phyloP scores from a whole-genome alignment of 331 rosid genomes.

The Phaseolus coccineus region DNA sequence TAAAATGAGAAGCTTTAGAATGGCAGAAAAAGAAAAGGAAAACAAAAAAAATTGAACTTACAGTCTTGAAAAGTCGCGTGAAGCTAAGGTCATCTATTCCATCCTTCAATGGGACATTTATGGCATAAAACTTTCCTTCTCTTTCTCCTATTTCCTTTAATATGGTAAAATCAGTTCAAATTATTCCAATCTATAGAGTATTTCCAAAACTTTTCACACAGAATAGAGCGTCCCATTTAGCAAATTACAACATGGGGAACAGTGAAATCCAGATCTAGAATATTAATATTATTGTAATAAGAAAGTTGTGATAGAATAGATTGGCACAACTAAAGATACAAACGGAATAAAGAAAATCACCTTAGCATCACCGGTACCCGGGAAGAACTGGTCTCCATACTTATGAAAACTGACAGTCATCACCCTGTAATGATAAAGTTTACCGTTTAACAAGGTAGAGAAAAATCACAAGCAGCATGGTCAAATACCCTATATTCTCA shows the following conservation, averaged over 20 bases:
- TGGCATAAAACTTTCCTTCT: slow-evolving; percentile 97
- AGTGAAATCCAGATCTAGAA: not conserved
- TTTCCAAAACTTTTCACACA: slow-evolving; percentile 30
- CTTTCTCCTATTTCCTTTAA: slow-evolving; percentile 98
- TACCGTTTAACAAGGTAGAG: slow-evolving; percentile 44
- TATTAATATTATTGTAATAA: slow-evolving; percentile 3
- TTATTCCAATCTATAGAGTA: slow-evolving; percentile 41
- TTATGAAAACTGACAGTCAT: slow-evolving; percentile 99
- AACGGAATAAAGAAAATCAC: slow-evolving; percentile 58
- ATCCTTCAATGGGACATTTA: slow-evolving; percentile 95
- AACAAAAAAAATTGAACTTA: slow-evolving; percentile 52
- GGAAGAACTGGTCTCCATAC: slow-evolving; percentile 93
- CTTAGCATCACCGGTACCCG: slow-evolving; percentile 98
- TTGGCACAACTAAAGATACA: slow-evolving; percentile 11
- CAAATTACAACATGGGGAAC: slow-evolving; percentile 29
- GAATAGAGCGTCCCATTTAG: not conserved
- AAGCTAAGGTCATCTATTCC: slow-evolving; percentile 98
- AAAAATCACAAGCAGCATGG: slow-evolving; percentile 8
- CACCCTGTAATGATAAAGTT: slow-evolving; percentile 74
- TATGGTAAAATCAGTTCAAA: slow-evolving; percentile 56
- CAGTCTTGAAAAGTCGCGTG: slow-evolving; percentile 92
- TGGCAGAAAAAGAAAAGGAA: not conserved
- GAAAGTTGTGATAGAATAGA: slow-evolving; percentile 24
- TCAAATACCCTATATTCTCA: slow-evolving; percentile 1
- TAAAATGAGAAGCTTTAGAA: slow-evolving; percentile 31